Base-by-base conservation (phyloP, 805 yeast species). In the Sugiyamaella americana region DNA sequence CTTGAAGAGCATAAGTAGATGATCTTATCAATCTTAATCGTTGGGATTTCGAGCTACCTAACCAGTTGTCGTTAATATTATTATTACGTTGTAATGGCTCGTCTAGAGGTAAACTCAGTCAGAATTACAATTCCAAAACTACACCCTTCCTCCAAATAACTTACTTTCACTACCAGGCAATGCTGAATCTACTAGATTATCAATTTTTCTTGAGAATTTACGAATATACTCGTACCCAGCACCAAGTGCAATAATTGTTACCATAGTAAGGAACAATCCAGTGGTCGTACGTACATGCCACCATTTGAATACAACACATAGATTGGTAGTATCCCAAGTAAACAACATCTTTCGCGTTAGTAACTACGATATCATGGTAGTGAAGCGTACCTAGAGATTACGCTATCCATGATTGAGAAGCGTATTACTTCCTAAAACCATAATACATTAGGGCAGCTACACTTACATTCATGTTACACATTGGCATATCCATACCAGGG, bases 271-370 rank as follows among this genome's bases (percentile, higher is more conserved):
- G 1, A 82, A 5, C 41, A 86, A 73, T 4, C 78, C 80, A 2
- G 63, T 37, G 4, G 65, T 58, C 1, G 80, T 74, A 41, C 68
- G 69, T 45, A 86, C 75, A 55, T 83, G 91, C 95, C 95, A 86
- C 85, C 89, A 82, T 47, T 69, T 65, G 62, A 82, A 83, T 6
- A 86, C 74, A 6, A 86, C 76, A 60, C 95, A 86, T 4, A 84
- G 72, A 59, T 85, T 76, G 43, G 74, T 67, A 66, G 84, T 82
- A 51, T 80, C 78, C 89, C 93, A 86, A 4, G 88, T 84, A 60
- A 86, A 82, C 5, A 82, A 56, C 93, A 84, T 86, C 61, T 62
- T 20, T 29, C 44, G 5, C 11, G 37, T 35, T 35, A 35, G 38
- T 38, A 23, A 8, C 23, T 20, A 17, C 10, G 24, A 21, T 6